A percentile compares a stretch with the other conserved stretches of the same genome.
These are phyloP conservation scores for Alternaria solani DNA, from an alignment of 2,329 filamentous ascomycete genomes.

Conservation along the genomic window DNA sequence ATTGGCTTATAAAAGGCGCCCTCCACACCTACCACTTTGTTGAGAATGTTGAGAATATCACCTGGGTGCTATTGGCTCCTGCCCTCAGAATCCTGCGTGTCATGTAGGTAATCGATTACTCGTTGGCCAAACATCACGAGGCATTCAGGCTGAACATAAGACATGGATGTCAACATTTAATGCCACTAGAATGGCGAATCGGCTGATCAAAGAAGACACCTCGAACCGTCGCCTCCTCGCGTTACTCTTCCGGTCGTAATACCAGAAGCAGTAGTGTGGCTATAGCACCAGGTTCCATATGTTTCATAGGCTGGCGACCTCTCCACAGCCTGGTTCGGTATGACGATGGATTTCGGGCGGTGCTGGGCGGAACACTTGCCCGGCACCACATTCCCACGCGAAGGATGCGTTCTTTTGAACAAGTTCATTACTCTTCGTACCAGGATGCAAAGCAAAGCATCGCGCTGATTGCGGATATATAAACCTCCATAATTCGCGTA, in stretches of 20 bases:
- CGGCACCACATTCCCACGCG: background rate
- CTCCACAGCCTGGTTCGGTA: background rate
- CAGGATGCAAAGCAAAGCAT: conserved; percentile 18
- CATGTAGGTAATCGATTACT: background rate
- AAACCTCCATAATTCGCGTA: conserved; percentile 32
- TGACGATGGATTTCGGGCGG: background rate
- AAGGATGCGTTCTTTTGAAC: background rate
- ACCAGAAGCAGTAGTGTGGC: background rate
- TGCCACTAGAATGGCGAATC: conserved; percentile 2
- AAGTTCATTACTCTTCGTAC: conserved; percentile 3
- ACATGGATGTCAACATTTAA: conserved; percentile 11
- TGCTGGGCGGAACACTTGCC: conserved; percentile 4
- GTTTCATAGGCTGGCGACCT: background rate
- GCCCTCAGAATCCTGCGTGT: background rate
- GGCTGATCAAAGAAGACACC: background rate
- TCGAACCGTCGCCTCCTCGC: conserved; percentile 2
- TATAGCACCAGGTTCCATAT: background rate
- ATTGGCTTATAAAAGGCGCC: background rate
- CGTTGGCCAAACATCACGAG: conserved; percentile 2
- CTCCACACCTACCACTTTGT: background rate
- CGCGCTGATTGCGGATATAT: conserved; percentile 34
- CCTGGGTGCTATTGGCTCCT: background rate
- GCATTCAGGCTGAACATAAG: conserved; percentile 27
- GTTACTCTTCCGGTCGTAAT: background rate
- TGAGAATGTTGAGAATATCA: background rate